A percentile compares a stretch with the other conserved stretches of the same genome.
These are phyloP conservation scores for Allomyces javanicus DNA, from an alignment of 192 early-diverging fungal genomes.

Conservation along the genomic window DNA sequence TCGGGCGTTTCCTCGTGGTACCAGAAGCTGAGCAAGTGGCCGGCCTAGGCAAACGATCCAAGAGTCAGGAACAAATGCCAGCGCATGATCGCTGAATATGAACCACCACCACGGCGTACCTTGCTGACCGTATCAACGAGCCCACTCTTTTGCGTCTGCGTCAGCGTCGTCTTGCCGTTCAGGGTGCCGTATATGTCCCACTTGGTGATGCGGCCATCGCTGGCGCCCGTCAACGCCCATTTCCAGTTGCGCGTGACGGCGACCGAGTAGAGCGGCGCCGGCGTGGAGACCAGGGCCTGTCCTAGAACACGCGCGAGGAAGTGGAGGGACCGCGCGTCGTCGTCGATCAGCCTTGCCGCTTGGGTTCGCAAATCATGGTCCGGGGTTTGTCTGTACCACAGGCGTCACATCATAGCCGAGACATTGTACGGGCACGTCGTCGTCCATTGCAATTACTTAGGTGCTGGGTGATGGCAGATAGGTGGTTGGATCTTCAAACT, in stretches of 20 bases:
- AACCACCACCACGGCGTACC: constrained; percentile 5
- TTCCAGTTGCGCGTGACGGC: constrained; percentile 48
- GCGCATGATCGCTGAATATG: neutral
- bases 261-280: constrained; percentile 27
- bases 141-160: constrained; percentile 65
- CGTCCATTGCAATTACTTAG: too few relatives aligned
- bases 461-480: too few relatives aligned
- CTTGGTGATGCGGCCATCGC: constrained; percentile 88
- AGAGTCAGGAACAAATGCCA: too few relatives aligned
- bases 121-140: constrained; percentile 70
- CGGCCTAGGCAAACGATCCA: constrained; percentile 1
- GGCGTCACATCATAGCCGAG: too few relatives aligned
- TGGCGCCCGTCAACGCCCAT: constrained; percentile 66
- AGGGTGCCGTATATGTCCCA: constrained; percentile 80
- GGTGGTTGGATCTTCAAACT: too few relatives aligned
- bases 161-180: constrained; percentile 59
- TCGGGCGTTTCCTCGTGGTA: constrained; percentile 16
- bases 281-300: neutral
- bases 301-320: neutral
- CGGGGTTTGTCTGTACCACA: too few relatives aligned
- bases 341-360: too few relatives aligned
- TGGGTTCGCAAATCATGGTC: too few relatives aligned
- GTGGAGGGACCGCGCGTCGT: too few relatives aligned
- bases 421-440: too few relatives aligned
- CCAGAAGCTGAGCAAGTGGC: constrained; percentile 22